Base-by-base conservation (phyloP, 805 yeast species). In the Wickerhamiella spandovensis region DNA sequence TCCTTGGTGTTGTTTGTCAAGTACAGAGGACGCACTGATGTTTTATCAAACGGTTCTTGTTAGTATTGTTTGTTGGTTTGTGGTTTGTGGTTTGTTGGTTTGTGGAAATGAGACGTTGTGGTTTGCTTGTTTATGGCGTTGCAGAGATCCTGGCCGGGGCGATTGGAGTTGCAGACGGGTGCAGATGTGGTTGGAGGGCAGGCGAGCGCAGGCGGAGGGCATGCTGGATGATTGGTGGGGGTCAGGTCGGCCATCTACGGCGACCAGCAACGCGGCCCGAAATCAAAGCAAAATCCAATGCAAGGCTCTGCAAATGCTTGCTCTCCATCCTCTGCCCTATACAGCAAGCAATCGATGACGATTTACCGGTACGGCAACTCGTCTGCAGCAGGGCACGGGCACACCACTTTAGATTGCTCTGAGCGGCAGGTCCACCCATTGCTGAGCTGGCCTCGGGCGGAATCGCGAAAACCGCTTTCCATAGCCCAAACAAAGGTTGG, bases 1-100 rank as follows among this genome's bases (percentile, higher is more conserved):
- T 72, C 72, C 15, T 77, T 66, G 41, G 82, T 71, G 59, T 79
- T 81, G 65, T 84, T 83, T 21, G 43, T 47, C 24, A 56, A 47
- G 25, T 42, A 48, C 45, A 56, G 30, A 23, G 41, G 38, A 18
- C 52, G 44, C 32, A 41, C 28, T 20, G 41, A 44, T 25, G 49
- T 48, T 43, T 55, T 56, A 39, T 48, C 54, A 45, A 45, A 50
- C 17, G 59, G 58, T 21, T 56, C 46, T 44, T n/a, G 46, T 44
- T 44, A 44, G 46, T 44, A 18, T 24, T 23, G 20, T 32, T 25
- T 25, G 30, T n/a, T n/a, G n/a, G n/a, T n/a, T n/a, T n/a, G n/a
- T n/a, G n/a, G n/a, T n/a, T n/a, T n/a, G n/a, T n/a, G n/a, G n/a
- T n/a, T n/a, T n/a, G n/a, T n/a, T n/a, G n/a, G n/a, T n/a, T n/a